Conservation (phyloP, 2,329 filamentous ascomycete genomes). For the Coniochaeta sp. region DNA sequence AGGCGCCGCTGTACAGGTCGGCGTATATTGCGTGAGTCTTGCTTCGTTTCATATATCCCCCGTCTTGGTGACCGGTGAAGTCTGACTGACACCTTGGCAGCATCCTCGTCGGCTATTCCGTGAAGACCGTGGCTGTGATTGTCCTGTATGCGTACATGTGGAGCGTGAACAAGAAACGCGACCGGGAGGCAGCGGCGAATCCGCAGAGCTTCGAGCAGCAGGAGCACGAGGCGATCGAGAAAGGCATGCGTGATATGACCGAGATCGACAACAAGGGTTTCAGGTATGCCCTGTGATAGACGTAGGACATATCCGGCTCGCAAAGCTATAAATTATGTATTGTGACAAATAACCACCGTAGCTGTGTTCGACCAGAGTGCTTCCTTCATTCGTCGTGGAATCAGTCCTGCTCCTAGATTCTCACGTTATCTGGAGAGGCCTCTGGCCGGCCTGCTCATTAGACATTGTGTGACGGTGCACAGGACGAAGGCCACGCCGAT, state of each 20-base stretch:
- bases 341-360: neutral
- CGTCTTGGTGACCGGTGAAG: slow-evolving; percentile 2
- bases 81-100: slow-evolving; percentile 16
- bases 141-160: slow-evolving; percentile 50
- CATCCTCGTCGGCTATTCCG: slow-evolving; percentile 48
- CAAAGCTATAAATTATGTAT: neutral
- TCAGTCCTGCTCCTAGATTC: neutral
- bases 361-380: no score
- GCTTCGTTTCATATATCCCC: neutral
- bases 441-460: slow-evolving; percentile 22
- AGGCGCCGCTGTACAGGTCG: slow-evolving; percentile 40
- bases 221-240: slow-evolving; percentile 43
- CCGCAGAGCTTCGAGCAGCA: slow-evolving; percentile 25
- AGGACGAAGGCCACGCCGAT: slow-evolving; percentile 34
- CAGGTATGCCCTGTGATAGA: slow-evolving; percentile 37
- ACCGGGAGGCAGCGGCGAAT: slow-evolving; percentile 31
- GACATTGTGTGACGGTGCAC: no score
- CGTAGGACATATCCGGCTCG: neutral
- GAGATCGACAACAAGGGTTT: slow-evolving; percentile 49
- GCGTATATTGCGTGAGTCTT: slow-evolving; percentile 35
- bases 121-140: slow-evolving; percentile 42
- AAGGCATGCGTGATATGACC: slow-evolving; percentile 47
- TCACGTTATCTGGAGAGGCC: slow-evolving; percentile 21
- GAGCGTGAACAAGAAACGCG: slow-evolving; percentile 43
- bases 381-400: no score